phyloP scores from a whole-genome alignment of 805 yeast species.

The Kuraishia borneana region DNA sequence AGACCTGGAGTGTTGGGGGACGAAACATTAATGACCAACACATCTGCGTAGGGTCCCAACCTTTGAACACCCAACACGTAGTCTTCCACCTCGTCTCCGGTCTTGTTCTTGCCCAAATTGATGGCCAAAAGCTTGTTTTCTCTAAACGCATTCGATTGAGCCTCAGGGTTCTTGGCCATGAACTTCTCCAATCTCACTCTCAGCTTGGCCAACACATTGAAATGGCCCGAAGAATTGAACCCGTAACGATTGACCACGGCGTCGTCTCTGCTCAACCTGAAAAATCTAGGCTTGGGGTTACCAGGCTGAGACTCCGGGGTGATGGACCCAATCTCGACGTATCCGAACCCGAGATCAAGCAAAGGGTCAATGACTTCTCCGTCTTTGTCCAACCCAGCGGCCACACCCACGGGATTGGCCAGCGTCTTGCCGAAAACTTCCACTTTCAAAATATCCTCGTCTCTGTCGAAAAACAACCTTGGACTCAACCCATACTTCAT shows the following conservation, averaged over 20 bases:
- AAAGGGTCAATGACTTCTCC: slow-evolving; percentile 84
- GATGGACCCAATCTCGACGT: slow-evolving; percentile 87
- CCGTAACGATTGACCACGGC: slow-evolving; percentile 95
- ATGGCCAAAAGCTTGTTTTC: slow-evolving; percentile 62
- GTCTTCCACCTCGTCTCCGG: slow-evolving; percentile 83
- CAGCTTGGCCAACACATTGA: slow-evolving; percentile 57
- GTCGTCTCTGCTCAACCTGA: slow-evolving; percentile 71
- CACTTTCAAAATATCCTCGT: slow-evolving; percentile 42
- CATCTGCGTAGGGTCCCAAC: slow-evolving; percentile 81
- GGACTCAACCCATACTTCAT: slow-evolving; percentile 67
- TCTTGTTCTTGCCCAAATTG: slow-evolving; percentile 87
- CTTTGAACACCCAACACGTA: slow-evolving; percentile 75
- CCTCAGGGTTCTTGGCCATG: slow-evolving; percentile 11
- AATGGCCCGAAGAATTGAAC: slow-evolving; percentile 86
- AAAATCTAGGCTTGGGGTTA: slow-evolving; percentile 86
- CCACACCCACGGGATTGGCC: slow-evolving; percentile 78
- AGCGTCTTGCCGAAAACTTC: slow-evolving; percentile 54
- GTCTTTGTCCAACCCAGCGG: slow-evolving; percentile 93
- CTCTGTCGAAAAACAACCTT: slow-evolving; percentile 39
- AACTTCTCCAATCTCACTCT: slow-evolving; percentile 46
- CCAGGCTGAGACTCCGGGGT: slow-evolving; percentile 94
- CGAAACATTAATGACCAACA: slow-evolving; percentile 81
- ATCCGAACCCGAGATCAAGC: slow-evolving; percentile 70
- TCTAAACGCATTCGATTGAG: slow-evolving; percentile 38
- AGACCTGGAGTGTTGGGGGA: slow-evolving; percentile 96